Percentiles rank a stretch among this genome's conserved stretches.
These are phyloP conservation scores for Neoscytalidium dimidiatum DNA, from an alignment of 2,329 filamentous ascomycete genomes.

Conservation along the genomic window DNA sequence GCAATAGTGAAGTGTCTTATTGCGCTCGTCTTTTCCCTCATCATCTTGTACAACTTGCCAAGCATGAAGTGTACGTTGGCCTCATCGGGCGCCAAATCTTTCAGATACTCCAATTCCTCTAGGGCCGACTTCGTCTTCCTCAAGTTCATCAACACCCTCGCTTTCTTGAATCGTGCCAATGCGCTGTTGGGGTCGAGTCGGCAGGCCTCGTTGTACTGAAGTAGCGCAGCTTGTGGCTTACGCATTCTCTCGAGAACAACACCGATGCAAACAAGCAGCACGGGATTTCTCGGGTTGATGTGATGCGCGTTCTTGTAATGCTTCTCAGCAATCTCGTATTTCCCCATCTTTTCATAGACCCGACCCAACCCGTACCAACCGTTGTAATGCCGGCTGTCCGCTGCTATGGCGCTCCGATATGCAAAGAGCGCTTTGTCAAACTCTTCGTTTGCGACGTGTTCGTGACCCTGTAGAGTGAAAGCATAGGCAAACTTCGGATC, in stretches of 20 bases:
- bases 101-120: constrained; percentile 81
- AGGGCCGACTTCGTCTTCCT: constrained; percentile 70
- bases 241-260: constrained; percentile 84
- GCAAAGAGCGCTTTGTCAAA: constrained; percentile 90
- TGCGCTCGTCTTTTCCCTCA: constrained; percentile 67
- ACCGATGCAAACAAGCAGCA: constrained; percentile 90
- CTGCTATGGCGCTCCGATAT: constrained; percentile 82
- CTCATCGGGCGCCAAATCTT: constrained; percentile 90
- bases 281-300: constrained; percentile 93
- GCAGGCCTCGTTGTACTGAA: constrained; percentile 80
- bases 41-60: constrained; percentile 69
- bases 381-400: constrained; percentile 90
- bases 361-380: constrained; percentile 89
- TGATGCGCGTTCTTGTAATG: constrained; percentile 86
- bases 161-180: constrained; percentile 89
- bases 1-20: constrained; percentile 94
- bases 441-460: constrained; percentile 94
- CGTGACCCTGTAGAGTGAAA: constrained; percentile 93
- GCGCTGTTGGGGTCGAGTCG: constrained; percentile 79
- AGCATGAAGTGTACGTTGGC: constrained; percentile 95
- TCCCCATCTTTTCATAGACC: constrained; percentile 88
- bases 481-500: constrained; percentile 92
- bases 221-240: constrained; percentile 74
- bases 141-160: constrained; percentile 79
- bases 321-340: constrained; percentile 85